Percentiles rank a stretch among this genome's conserved stretches.
Evolutionary conservation across 163 green algal species (phyloP).

Genomic region (Smithsoniella earleae): DNA sequence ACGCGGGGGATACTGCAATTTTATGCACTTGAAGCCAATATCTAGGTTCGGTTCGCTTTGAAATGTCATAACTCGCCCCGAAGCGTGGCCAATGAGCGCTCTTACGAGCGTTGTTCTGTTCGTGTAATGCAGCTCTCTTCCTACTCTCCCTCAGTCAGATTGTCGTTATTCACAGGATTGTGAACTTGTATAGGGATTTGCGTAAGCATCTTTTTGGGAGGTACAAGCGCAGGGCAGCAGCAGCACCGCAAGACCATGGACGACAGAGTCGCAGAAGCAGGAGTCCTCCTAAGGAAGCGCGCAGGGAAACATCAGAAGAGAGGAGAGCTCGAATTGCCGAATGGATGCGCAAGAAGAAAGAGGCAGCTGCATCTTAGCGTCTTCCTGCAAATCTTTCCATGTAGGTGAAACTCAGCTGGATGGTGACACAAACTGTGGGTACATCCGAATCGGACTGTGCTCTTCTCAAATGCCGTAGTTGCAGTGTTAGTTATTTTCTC

Average conservation of each 20-base stretch:
- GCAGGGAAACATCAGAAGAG: background rate
- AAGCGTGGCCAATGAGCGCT: background rate
- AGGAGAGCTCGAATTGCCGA: background rate
- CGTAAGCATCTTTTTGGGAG: constrained; percentile 82
- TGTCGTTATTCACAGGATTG: background rate
- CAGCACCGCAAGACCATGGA: background rate
- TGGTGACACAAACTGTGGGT: background rate
- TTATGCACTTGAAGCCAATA: constrained; percentile 98
- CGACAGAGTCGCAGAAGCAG: background rate
- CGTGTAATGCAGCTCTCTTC: constrained; percentile 17
- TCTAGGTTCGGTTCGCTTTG: constrained; percentile 37
- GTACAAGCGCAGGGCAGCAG: constrained; percentile 56
- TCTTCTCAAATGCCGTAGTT: background rate
- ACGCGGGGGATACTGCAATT: constrained; percentile 97
- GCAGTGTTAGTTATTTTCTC: background rate
- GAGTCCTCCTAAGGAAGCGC: background rate
- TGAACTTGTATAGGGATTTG: constrained; percentile 47
- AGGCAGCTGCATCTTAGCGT: background rate
- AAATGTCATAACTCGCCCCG: background rate
- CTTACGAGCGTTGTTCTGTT: constrained; percentile 16
- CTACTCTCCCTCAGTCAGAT: constrained; percentile 15
- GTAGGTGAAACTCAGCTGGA: background rate
- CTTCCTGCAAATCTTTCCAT: background rate
- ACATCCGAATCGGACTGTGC: background rate
- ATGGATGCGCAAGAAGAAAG: constrained; percentile 12